phyloP scores from a whole-genome alignment of 495 filamentous ascomycete genomes.

The Hamigera avellanea region DNA sequence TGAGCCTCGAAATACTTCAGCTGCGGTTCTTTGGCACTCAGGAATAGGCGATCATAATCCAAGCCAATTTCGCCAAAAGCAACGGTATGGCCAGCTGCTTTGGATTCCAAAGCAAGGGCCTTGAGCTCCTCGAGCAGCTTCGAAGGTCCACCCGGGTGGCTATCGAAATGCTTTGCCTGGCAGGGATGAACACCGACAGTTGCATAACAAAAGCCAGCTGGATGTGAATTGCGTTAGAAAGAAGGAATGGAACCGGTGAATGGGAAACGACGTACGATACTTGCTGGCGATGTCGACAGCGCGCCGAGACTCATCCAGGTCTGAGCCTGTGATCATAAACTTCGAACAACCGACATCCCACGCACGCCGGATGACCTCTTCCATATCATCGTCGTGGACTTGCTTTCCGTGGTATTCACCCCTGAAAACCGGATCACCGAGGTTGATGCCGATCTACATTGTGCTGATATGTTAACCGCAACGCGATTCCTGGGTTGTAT shows the following conservation, averaged over 20 bases:
- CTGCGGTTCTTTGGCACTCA: slow-evolving; percentile 65
- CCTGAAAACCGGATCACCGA: slow-evolving; percentile 76
- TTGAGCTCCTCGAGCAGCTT: slow-evolving; percentile 50
- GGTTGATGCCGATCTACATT: slow-evolving; percentile 82
- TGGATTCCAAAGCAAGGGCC: slow-evolving; percentile 38
- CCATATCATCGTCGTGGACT: slow-evolving; percentile 68
- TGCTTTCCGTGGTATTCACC: slow-evolving; percentile 76
- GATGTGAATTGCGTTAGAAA: slow-evolving; percentile 3
- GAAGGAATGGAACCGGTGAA: neutral
- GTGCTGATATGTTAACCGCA: too few species aligned
- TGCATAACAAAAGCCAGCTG: slow-evolving; percentile 70
- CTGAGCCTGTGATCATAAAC: slow-evolving; percentile 89
- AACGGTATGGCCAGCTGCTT: slow-evolving; percentile 41
- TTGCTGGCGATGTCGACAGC: slow-evolving; percentile 62
- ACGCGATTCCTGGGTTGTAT: slow-evolving; percentile 8
- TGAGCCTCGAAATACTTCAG: slow-evolving; percentile 76
- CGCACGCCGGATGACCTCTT: slow-evolving; percentile 65
- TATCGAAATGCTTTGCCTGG: slow-evolving; percentile 54
- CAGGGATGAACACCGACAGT: slow-evolving; percentile 95
- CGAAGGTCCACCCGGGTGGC: slow-evolving; percentile 41
- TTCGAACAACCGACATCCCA: slow-evolving; percentile 67
- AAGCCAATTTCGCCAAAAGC: slow-evolving; percentile 95
- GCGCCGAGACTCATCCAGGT: slow-evolving; percentile 61
- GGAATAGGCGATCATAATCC: slow-evolving; percentile 84
- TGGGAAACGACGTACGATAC: slow-evolving; percentile 44